Evolutionary conservation across 805 yeast genomes (phyloP).

Genomic region (Grigorovia jiainica): DNA sequence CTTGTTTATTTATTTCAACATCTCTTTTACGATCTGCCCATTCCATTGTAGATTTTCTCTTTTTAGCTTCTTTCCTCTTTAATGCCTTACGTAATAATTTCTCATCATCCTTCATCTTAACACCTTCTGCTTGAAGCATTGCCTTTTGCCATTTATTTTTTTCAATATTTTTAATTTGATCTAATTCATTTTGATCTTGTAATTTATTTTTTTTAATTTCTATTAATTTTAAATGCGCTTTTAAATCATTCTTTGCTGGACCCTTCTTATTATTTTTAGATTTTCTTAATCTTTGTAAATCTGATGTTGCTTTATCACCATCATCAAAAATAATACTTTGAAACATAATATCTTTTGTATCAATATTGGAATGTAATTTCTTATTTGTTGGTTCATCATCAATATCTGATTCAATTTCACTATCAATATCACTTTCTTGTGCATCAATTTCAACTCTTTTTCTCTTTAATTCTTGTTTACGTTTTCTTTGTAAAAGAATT

Average conservation of each 20-base stretch:
- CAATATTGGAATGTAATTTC: constrained; percentile 30
- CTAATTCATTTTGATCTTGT: constrained; percentile 51
- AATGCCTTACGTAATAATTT: constrained; percentile 75
- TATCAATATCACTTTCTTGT: constrained; percentile 27
- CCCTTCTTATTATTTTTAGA: constrained; percentile 41
- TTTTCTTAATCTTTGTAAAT: constrained; percentile 50
- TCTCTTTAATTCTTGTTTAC: constrained; percentile 29
- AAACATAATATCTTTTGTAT: constrained; percentile 48
- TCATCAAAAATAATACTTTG: constrained; percentile 77
- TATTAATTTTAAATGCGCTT: constrained; percentile 67
- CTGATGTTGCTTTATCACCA: constrained; percentile 72
- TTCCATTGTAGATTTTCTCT: constrained; percentile 78
- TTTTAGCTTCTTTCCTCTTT: constrained; percentile 71
- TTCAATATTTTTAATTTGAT: constrained; percentile 46
- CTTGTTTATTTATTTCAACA: constrained; percentile 65
- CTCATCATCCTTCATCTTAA: constrained; percentile 84
- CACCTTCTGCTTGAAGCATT: constrained; percentile 79
- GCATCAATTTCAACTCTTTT: constrained; percentile 31
- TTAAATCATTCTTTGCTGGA: constrained; percentile 74
- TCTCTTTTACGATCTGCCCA: constrained; percentile 85
- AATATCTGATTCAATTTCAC: constrained; percentile 27
- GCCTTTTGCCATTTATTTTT: constrained; percentile 82
- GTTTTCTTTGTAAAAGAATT: constrained; percentile 56
- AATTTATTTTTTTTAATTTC: constrained; percentile 66
- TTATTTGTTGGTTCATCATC: constrained; percentile 22